Percentiles rank a stretch among this genome's conserved stretches.
Evolutionary conservation across 202 grass and related monocot species (phyloP).

Genomic region (Setaria italica): DNA sequence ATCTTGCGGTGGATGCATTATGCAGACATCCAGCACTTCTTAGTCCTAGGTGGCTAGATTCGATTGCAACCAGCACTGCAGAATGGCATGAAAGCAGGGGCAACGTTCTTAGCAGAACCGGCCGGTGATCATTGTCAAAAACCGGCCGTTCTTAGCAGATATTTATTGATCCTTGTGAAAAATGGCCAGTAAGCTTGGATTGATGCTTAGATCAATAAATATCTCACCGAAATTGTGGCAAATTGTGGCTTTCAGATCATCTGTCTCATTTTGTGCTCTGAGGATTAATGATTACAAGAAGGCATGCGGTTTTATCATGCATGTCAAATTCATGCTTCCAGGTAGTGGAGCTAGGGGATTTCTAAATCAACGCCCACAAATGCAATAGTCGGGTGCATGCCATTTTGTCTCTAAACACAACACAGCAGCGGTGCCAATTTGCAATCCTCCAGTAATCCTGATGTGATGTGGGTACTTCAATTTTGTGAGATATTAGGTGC

Average conservation of each 20-base stretch:
- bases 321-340: background rate
- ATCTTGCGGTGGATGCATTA: slow-evolving; percentile 13
- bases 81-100: background rate
- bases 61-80: background rate
- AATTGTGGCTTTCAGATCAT: background rate
- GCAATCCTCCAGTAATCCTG: background rate
- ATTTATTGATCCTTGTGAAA: too few relatives aligned
- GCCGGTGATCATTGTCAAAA: background rate
- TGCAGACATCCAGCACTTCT: background rate
- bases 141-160: too few relatives aligned
- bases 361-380: background rate
- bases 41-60: background rate
- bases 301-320: background rate
- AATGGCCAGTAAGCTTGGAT: too few relatives aligned
- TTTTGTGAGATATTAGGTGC: background rate
- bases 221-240: background rate
- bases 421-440: background rate
- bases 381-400: background rate
- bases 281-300: background rate
- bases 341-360: background rate
- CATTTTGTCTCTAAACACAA: background rate
- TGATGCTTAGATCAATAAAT: background rate
- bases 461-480: background rate
- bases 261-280: background rate
- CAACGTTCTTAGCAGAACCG: background rate